Evolutionary conservation across 441 rosid genomes (phyloP).

Genomic region (Syzygium malaccense): DNA sequence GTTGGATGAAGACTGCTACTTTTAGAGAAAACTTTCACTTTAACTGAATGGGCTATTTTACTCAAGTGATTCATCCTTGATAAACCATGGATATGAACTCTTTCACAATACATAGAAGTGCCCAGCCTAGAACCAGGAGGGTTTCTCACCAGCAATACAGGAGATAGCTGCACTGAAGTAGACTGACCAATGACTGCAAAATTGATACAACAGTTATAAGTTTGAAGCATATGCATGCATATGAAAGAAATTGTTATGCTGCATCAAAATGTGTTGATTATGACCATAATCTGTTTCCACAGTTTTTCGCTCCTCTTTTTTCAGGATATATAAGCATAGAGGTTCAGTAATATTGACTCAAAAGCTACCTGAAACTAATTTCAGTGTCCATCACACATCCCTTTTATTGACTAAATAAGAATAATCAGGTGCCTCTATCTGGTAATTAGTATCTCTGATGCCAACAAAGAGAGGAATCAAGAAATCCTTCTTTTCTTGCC

Average conservation of each 20-base stretch:
- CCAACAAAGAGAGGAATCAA: background rate
- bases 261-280: background rate
- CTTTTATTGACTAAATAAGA: background rate
- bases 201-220: background rate
- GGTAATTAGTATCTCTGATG: background rate
- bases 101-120: slow-evolving; percentile 46
- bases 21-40: slow-evolving; percentile 37
- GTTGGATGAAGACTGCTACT: slow-evolving; percentile 25
- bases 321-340: background rate
- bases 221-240: background rate
- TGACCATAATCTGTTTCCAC: background rate
- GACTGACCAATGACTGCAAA: slow-evolving; percentile 53
- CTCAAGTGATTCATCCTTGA: slow-evolving; percentile 45
- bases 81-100: slow-evolving; percentile 59
- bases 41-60: slow-evolving; percentile 65
- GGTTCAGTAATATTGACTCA: background rate
- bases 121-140: slow-evolving; percentile 71
- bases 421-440: background rate
- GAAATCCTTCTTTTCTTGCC: background rate
- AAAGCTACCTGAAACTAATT: background rate
- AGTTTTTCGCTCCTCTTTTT: background rate
- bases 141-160: slow-evolving; percentile 37
- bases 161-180: slow-evolving; percentile 34
- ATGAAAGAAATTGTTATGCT: background rate
- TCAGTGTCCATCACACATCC: background rate